A percentile compares a stretch with the other conserved stretches of the same genome.
phyloP scores from a whole-genome alignment of 805 yeast genomes.

The Kuraishia floccosa region DNA sequence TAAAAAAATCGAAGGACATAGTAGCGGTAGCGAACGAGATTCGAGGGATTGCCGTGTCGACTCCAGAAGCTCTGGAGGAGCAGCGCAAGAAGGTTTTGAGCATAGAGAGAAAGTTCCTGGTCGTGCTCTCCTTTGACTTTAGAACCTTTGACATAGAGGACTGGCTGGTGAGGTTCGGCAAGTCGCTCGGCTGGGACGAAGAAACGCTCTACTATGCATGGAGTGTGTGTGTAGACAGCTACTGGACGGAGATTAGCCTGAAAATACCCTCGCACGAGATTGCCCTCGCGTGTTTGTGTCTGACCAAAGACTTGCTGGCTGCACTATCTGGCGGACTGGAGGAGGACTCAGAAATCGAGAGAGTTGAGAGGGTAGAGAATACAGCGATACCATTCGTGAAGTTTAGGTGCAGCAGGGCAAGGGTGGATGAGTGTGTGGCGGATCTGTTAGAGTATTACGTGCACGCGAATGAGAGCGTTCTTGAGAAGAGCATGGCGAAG shows the following conservation, averaged over 20 bases:
- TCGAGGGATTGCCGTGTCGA: constrained; percentile 13
- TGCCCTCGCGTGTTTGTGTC: constrained; percentile 55
- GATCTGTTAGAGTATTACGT: constrained; percentile 18
- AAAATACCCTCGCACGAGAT: constrained; percentile 68
- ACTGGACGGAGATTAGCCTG: constrained; percentile 56
- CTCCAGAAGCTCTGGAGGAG: constrained; percentile 29
- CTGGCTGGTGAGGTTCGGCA: constrained; percentile 50
- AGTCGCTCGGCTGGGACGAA: constrained; percentile 31
- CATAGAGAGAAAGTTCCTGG: constrained; percentile 64
- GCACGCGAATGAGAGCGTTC: constrained; percentile 12
- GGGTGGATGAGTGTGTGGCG: constrained; percentile 3
- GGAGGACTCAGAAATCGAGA: not conserved
- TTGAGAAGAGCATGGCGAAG: constrained; percentile 4
- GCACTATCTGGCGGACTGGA: constrained; percentile 7
- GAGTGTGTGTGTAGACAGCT: constrained; percentile 66
- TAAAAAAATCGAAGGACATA: constrained; percentile 61
- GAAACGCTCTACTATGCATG: constrained; percentile 49
- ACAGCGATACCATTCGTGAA: not conserved
- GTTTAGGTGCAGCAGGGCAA: constrained; percentile 2
- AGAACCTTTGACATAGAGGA: constrained; percentile 59
- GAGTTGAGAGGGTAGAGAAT: not conserved
- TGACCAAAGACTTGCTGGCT: constrained; percentile 28
- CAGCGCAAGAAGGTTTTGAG: constrained; percentile 45
- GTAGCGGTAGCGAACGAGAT: constrained; percentile 34
- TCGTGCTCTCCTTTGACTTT: constrained; percentile 72